Evolutionary conservation across 2,329 filamentous ascomycete species (phyloP).

Genomic region (Cercospora canescens): DNA sequence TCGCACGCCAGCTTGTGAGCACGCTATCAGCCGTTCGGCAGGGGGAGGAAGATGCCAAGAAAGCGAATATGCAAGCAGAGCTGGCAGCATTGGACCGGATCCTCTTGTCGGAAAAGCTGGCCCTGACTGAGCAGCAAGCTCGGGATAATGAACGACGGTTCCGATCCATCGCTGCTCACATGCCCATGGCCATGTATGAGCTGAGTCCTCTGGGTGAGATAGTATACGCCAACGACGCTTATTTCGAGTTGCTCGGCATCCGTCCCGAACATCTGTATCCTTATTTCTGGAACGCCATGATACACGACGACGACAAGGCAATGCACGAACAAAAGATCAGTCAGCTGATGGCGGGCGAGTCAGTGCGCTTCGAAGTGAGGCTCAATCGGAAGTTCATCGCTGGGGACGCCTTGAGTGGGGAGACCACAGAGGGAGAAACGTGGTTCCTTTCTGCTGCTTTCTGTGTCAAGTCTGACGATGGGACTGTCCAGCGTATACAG

Average conservation of each 20-base stretch:
- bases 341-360: slow-evolving; percentile 20
- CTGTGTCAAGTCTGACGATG: slow-evolving; percentile 10
- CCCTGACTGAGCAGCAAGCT: slow-evolving; percentile 24
- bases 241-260: slow-evolving; percentile 34
- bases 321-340: slow-evolving; percentile 21
- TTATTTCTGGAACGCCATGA: slow-evolving; percentile 12
- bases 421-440: slow-evolving; percentile 20
- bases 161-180: slow-evolving; percentile 39
- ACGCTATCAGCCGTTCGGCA: slow-evolving; percentile 35
- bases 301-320: slow-evolving; percentile 8
- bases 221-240: slow-evolving; percentile 41
- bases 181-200: slow-evolving; percentile 42
- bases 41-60: slow-evolving; percentile 18
- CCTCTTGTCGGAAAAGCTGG: slow-evolving; percentile 26
- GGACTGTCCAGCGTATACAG: slow-evolving; percentile 36
- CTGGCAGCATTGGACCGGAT: slow-evolving; percentile 18
- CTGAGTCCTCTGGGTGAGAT: slow-evolving; percentile 35
- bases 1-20: slow-evolving; percentile 28
- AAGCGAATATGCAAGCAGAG: slow-evolving; percentile 15
- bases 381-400: slow-evolving; percentile 18
- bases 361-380: slow-evolving; percentile 35
- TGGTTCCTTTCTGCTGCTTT: slow-evolving; percentile 25
- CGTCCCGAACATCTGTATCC: slow-evolving; percentile 15
- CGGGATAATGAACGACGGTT: slow-evolving; percentile 36
- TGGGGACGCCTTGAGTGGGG: slow-evolving; percentile 16